Percentiles rank a stretch among this genome's conserved stretches.
These are phyloP conservation scores for Homolaphlyctis polyrhiza DNA, from an alignment of 371 early-diverging fungal species.

Conservation along the genomic window DNA sequence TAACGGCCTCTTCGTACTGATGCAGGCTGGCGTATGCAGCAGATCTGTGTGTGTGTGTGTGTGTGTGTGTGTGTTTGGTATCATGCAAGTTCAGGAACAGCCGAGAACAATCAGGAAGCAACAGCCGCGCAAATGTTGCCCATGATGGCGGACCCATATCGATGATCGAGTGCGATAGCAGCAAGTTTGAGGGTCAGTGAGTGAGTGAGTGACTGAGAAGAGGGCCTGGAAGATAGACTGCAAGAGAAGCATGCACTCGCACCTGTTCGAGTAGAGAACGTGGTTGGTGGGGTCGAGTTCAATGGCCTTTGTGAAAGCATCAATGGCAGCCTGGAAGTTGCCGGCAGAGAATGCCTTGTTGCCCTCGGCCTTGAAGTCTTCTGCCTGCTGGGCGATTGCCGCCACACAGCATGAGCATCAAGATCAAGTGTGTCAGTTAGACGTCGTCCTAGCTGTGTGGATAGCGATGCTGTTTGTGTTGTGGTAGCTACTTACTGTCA, in stretches of 20 bases:
- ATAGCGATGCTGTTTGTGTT: background rate
- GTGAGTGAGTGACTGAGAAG: too few species aligned
- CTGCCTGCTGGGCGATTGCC: slow-evolving; percentile 69
- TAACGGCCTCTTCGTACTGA: slow-evolving; percentile 66
- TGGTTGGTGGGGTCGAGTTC: slow-evolving; percentile 73
- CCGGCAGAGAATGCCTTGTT: slow-evolving; percentile 75
- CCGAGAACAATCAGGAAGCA: too few species aligned
- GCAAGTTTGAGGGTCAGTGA: background rate
- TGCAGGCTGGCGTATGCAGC: slow-evolving; percentile 71
- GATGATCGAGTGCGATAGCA: background rate
- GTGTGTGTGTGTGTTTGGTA: too few species aligned
- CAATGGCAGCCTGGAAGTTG: slow-evolving; percentile 78
- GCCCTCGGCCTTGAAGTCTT: slow-evolving; percentile 80
- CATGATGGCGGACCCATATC: too few species aligned
- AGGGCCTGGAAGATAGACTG: background rate
- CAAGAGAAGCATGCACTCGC: background rate
- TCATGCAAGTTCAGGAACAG: too few species aligned
- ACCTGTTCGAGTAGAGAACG: slow-evolving; percentile 84
- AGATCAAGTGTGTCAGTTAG: slow-evolving; percentile 6
- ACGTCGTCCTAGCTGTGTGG: background rate
- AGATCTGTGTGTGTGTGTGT: slow-evolving; percentile 49
- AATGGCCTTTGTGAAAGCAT: slow-evolving; percentile 85
- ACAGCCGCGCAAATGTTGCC: too few species aligned
- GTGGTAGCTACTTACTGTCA: background rate
- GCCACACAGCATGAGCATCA: too few species aligned